These are phyloP conservation scores for Boletus tomentosulus DNA, from an alignment of 768 basidiomycete species.

Conservation along the genomic window DNA sequence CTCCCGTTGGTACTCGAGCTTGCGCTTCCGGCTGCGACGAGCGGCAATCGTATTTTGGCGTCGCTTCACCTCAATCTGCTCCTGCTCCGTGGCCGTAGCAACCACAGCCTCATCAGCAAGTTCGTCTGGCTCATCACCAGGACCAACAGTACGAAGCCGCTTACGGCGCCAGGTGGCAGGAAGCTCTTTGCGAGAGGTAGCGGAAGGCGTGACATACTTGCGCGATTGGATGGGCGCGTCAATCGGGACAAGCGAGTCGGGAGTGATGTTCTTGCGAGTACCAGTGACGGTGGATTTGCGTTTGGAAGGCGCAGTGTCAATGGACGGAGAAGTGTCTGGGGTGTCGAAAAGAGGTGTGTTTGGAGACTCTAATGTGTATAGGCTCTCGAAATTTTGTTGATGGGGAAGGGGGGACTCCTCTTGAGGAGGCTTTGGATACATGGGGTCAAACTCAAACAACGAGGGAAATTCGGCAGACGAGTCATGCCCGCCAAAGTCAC, in stretches of 20 bases:
- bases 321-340: conserved; percentile 29
- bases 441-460: conserved; percentile 27
- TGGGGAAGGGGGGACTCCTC: conserved; percentile 6
- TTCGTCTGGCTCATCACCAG: conserved; percentile 48
- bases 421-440: conserved; percentile 17
- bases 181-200: conserved; percentile 75
- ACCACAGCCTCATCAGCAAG: conserved; percentile 20
- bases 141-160: conserved; percentile 47
- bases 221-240: conserved; percentile 80
- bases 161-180: conserved; percentile 68
- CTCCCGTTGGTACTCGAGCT: conserved; percentile 62
- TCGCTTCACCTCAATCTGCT: conserved; percentile 75
- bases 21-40: conserved; percentile 71
- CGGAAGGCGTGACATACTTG: conserved; percentile 66
- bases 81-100: conserved; percentile 50
- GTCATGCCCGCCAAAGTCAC: conserved; percentile 29
- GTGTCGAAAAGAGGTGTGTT: conserved; percentile 46
- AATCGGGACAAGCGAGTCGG: conserved; percentile 59
- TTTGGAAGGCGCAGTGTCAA: conserved; percentile 15
- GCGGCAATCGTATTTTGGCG: conserved; percentile 85
- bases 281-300: conserved; percentile 47
- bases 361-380: conserved; percentile 49
- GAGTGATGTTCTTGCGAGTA: conserved; percentile 68
- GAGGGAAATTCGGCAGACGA: conserved; percentile 32
- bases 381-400: conserved; percentile 29